These are phyloP conservation scores for Carnegiea gigantea DNA, from an alignment of 179 eudicot genomes.

Conservation along the genomic window DNA sequence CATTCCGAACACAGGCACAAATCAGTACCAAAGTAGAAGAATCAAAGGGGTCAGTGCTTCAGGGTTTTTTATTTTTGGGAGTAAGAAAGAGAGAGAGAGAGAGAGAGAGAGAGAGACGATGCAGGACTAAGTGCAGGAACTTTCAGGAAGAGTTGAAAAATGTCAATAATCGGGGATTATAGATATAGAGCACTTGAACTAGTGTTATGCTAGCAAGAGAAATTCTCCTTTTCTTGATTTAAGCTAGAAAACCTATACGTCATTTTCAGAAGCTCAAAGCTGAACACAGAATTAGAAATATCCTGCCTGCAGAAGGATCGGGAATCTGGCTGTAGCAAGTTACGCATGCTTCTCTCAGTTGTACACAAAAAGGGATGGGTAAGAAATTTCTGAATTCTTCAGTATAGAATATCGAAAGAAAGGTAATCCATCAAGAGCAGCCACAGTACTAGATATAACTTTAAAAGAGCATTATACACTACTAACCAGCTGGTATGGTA, in stretches of 20 bases:
- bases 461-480: constrained; percentile 4
- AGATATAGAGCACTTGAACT: not conserved
- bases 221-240: not conserved
- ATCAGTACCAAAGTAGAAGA: not conserved
- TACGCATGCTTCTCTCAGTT: constrained; percentile 2
- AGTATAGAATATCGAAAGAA: not conserved
- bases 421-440: not conserved
- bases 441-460: not conserved
- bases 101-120: too few species aligned
- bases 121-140: too few species aligned
- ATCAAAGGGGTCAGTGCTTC: not conserved
- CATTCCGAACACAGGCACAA: not conserved
- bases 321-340: not conserved
- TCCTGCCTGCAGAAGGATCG: too few species aligned
- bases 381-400: not conserved
- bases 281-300: not conserved
- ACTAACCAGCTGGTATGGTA: constrained; percentile 80
- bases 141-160: not conserved
- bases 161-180: not conserved
- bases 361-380: not conserved
- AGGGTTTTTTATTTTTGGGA: too few species aligned
- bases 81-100: too few species aligned
- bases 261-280: not conserved
- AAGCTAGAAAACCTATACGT: not conserved
- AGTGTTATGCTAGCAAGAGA: not conserved